Percentiles rank a stretch among this genome's conserved stretches.
These are phyloP conservation scores for Venturia effusa DNA, from an alignment of 2,329 filamentous ascomycete species.

Conservation along the genomic window DNA sequence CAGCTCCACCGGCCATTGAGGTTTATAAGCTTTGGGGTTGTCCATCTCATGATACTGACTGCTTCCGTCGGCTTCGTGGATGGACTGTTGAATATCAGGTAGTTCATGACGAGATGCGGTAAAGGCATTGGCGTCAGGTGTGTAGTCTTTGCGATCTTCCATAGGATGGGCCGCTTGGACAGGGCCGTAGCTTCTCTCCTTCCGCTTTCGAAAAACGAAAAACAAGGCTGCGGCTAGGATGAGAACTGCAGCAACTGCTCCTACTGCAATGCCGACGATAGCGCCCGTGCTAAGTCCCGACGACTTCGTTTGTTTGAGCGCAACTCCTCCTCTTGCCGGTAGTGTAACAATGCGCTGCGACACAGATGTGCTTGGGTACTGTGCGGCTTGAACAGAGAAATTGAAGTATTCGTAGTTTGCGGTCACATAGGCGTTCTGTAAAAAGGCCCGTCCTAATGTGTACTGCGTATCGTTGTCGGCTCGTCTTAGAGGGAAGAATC, in stretches of 20 bases:
- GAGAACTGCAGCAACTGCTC: background rate
- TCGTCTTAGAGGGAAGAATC: slow-evolving; percentile 56
- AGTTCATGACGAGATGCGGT: background rate
- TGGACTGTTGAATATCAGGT: background rate
- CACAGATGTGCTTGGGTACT: slow-evolving; percentile 13
- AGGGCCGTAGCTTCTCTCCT: background rate
- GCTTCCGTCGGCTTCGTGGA: background rate
- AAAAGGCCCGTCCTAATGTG: slow-evolving; percentile 55
- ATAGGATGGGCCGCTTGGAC: background rate
- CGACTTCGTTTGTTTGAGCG: background rate
- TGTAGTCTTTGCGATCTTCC: background rate
- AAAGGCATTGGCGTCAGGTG: background rate
- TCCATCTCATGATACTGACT: background rate
- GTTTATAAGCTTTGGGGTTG: background rate
- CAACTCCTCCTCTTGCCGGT: slow-evolving; percentile 1
- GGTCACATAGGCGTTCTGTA: slow-evolving; percentile 53
- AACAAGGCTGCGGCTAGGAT: background rate
- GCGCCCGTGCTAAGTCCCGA: slow-evolving; percentile 23
- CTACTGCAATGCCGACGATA: slow-evolving; percentile 31
- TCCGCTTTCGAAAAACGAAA: slow-evolving; percentile 6
- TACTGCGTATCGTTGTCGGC: slow-evolving; percentile 42
- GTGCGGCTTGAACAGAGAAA: slow-evolving; percentile 34
- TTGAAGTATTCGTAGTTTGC: slow-evolving; percentile 37
- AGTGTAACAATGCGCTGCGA: slow-evolving; percentile 7
- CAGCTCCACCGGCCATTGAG: background rate